phyloP scores from a whole-genome alignment of 495 filamentous ascomycete genomes.

The Neurospora intermedia region DNA sequence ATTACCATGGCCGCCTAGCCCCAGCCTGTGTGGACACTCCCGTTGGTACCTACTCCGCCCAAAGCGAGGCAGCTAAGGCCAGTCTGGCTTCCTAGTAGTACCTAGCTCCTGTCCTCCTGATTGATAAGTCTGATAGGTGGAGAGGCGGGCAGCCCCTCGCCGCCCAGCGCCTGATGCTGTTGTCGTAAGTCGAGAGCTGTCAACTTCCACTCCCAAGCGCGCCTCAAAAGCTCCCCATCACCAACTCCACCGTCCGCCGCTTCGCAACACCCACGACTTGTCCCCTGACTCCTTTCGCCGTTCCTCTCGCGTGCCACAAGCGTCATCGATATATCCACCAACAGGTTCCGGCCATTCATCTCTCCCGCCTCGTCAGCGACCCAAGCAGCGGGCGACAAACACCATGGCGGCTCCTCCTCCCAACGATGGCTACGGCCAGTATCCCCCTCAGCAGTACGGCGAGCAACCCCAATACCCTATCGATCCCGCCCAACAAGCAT shows the following conservation, averaged over 20 bases:
- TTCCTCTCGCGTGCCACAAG: not conserved
- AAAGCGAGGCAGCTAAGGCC: not conserved
- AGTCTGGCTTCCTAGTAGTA: not conserved
- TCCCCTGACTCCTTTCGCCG: not conserved
- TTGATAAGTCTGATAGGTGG: not conserved
- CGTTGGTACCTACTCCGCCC: not conserved
- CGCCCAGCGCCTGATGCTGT: not conserved
- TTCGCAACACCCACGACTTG: not conserved
- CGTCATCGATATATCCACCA: not conserved
- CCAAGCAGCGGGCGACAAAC: constrained; percentile 15
- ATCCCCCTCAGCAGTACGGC: constrained; percentile 54
- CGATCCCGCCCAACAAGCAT: constrained; percentile 21
- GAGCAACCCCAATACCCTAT: constrained; percentile 30
- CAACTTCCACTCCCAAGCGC: not conserved
- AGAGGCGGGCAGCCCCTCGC: not conserved
- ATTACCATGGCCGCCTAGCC: not conserved
- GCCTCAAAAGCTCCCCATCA: not conserved
- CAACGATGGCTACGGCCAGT: constrained; percentile 46
- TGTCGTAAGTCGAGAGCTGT: not conserved
- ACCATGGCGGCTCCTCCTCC: constrained; percentile 40
- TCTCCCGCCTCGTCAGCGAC: not conserved
- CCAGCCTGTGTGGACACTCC: not conserved
- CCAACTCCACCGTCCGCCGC: not conserved
- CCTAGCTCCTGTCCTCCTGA: not conserved
- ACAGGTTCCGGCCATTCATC: not conserved